These are phyloP conservation scores for Penicillium aurantiogriseum DNA, from an alignment of 2,329 filamentous ascomycete species.

Conservation along the genomic window DNA sequence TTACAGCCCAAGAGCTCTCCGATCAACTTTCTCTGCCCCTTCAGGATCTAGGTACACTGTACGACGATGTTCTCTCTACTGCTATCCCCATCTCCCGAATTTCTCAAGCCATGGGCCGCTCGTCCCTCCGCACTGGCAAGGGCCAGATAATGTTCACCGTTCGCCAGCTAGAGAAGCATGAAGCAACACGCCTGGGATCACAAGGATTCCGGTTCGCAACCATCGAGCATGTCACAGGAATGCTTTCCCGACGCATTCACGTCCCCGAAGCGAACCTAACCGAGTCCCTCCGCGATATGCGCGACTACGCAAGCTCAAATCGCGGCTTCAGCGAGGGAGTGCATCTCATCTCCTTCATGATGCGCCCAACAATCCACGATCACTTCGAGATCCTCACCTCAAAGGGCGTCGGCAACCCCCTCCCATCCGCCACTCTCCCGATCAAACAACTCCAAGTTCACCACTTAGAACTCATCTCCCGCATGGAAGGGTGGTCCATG, in stretches of 20 bases:
- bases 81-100: slow-evolving; percentile 44
- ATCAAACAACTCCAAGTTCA: slow-evolving; percentile 54
- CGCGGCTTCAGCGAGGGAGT: slow-evolving; percentile 38
- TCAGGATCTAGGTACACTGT: slow-evolving; percentile 65
- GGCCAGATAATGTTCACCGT: slow-evolving; percentile 82
- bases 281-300: slow-evolving; percentile 63
- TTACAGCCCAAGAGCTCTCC: slow-evolving; percentile 73
- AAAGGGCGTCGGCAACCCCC: slow-evolving; percentile 55
- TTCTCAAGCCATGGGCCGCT: slow-evolving; percentile 29
- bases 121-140: slow-evolving; percentile 50
- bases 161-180: slow-evolving; percentile 58
- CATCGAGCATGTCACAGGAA: slow-evolving; percentile 64
- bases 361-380: slow-evolving; percentile 51
- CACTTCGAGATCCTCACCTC: slow-evolving; percentile 65
- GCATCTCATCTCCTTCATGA: slow-evolving; percentile 45
- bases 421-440: slow-evolving; percentile 60
- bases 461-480: slow-evolving; percentile 54
- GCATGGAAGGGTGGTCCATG: slow-evolving; percentile 44
- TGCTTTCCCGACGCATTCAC: slow-evolving; percentile 71
- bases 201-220: slow-evolving; percentile 77
- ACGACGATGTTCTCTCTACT: slow-evolving; percentile 72
- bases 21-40: slow-evolving; percentile 63
- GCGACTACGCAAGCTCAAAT: slow-evolving; percentile 48
- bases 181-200: slow-evolving; percentile 64
- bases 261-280: slow-evolving; percentile 64